Conservation (phyloP, 129 eudicot species). For the Helichrysum umbraculigerum region DNA sequence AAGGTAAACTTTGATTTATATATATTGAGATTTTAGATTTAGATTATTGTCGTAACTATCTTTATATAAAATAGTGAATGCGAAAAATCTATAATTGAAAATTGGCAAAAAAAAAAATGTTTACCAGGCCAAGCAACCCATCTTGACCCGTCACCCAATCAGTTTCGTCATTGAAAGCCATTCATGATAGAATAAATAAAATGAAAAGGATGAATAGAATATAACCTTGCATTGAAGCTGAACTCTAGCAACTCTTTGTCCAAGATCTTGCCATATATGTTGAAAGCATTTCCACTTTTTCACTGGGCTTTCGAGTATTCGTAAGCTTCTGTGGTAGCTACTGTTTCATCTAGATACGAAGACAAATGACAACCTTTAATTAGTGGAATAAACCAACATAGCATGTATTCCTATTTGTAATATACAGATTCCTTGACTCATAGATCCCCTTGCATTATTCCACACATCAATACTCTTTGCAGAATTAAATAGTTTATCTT, state of each 20-base stretch:
- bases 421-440: too few relatives aligned
- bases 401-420: too few relatives aligned
- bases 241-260: conserved; percentile 79
- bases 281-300: conserved; percentile 79
- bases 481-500: too few relatives aligned
- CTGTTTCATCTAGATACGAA: too few relatives aligned
- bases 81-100: background rate
- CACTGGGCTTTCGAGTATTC: conserved; percentile 91
- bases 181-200: background rate
- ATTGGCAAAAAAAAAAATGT: background rate
- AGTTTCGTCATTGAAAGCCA: background rate
- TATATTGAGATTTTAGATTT: too few relatives aligned
- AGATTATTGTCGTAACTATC: too few relatives aligned
- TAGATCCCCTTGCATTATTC: too few relatives aligned
- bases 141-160: background rate
- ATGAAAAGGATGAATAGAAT: background rate
- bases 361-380: too few relatives aligned
- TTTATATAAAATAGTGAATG: too few relatives aligned
- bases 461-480: too few relatives aligned
- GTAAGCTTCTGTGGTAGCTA: conserved; percentile 47
- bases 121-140: background rate
- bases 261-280: conserved; percentile 78
- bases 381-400: too few relatives aligned
- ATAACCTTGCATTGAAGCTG: conserved; percentile 95
- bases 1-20: too few relatives aligned